Evolutionary conservation across 2,329 filamentous ascomycete genomes (phyloP).

Genomic region (Beauveria caledonica): DNA sequence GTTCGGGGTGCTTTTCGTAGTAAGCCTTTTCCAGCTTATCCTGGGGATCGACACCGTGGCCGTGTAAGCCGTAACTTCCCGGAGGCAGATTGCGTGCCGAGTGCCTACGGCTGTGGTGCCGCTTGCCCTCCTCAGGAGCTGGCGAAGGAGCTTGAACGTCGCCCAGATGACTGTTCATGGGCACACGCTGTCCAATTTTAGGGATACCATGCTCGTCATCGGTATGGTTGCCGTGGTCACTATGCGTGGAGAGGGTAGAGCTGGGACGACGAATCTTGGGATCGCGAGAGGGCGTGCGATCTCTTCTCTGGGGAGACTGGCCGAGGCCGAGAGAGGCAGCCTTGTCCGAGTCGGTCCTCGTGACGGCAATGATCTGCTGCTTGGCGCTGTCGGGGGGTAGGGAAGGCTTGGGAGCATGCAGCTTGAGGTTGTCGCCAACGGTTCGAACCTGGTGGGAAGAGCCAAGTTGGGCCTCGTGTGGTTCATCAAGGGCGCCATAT

Average conservation of each 20-base stretch:
- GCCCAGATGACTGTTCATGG: conserved; percentile 86
- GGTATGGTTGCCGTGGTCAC: conserved; percentile 38
- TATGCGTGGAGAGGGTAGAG: conserved; percentile 47
- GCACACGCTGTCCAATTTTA: conserved; percentile 84
- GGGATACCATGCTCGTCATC: conserved; percentile 84
- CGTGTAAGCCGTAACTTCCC: conserved; percentile 88
- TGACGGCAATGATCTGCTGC: conserved; percentile 73
- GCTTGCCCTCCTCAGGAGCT: conserved; percentile 32
- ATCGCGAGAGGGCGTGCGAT: conserved; percentile 33
- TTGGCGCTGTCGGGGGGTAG: conserved; percentile 74
- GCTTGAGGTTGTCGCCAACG: conserved; percentile 70
- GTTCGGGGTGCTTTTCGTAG: conserved; percentile 85
- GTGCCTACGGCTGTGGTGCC: conserved; percentile 60
- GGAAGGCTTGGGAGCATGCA: conserved; percentile 84
- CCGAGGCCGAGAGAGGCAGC: conserved; percentile 81
- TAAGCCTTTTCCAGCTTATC: conserved; percentile 87
- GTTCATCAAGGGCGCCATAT: conserved; percentile 58
- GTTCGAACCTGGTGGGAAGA: conserved; percentile 65
- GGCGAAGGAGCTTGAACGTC: conserved; percentile 94
- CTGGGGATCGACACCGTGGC: conserved; percentile 66
- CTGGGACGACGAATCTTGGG: conserved; percentile 57
- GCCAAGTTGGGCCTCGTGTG: conserved; percentile 32
- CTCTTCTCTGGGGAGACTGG: conserved; percentile 51
- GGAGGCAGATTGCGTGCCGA: conserved; percentile 67
- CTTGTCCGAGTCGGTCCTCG: conserved; percentile 81